Conservation (phyloP, 768 basidiomycete genomes). For the Boletus bicolor region DNA sequence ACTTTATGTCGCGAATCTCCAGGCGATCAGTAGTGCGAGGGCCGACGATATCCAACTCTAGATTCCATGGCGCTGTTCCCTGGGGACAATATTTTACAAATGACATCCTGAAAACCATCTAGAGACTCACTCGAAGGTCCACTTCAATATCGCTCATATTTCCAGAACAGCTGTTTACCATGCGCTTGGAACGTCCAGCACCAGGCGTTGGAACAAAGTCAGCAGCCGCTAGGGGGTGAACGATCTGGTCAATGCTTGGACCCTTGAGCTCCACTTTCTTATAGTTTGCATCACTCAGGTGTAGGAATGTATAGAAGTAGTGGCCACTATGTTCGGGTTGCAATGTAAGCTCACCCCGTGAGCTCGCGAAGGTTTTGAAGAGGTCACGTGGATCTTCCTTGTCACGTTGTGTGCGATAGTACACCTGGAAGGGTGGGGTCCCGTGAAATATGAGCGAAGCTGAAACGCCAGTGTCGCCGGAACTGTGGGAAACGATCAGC, state of each 20-base stretch:
- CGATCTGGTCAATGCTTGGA: constrained; percentile 79
- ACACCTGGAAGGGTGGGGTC: constrained; percentile 83
- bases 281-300: constrained; percentile 84
- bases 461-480: constrained; percentile 88
- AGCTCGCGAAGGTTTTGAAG: constrained; percentile 57
- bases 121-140: constrained; percentile 62
- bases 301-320: constrained; percentile 78
- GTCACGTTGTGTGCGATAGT: constrained; percentile 73
- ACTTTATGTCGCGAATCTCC: constrained; percentile 52
- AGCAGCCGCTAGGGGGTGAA: constrained; percentile 84
- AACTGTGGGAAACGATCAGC: constrained; percentile 41
- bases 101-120: background rate
- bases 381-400: constrained; percentile 59
- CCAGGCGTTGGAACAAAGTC: constrained; percentile 52
- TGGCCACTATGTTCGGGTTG: constrained; percentile 88
- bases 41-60: constrained; percentile 80
- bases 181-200: constrained; percentile 47
- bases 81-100: constrained; percentile 28
- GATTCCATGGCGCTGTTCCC: constrained; percentile 89
- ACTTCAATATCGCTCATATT: constrained; percentile 72
- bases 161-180: constrained; percentile 77
- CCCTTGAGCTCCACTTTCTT: constrained; percentile 69
- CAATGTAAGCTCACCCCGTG: constrained; percentile 76
- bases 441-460: constrained; percentile 85
- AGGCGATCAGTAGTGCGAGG: constrained; percentile 63